Evolutionary conservation across 257 asterid species (phyloP).

Genomic region (Penstemon davidsonii): DNA sequence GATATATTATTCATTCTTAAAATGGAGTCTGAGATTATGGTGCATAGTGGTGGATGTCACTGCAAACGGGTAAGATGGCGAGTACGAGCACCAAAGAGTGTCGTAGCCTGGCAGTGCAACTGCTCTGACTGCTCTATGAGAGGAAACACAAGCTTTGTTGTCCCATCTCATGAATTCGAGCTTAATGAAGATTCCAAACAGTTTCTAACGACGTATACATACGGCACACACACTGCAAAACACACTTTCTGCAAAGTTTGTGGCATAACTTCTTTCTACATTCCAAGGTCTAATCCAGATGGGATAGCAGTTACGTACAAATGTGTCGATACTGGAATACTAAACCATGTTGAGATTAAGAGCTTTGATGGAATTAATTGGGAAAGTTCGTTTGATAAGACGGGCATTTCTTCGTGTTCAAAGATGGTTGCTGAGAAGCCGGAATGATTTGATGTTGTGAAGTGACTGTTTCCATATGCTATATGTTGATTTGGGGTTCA

Average conservation of each 20-base stretch:
- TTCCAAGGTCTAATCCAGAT: constrained; percentile 83
- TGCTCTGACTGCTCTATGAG: constrained; percentile 87
- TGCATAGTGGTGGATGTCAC: constrained; percentile 87
- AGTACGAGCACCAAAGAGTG: constrained; percentile 57
- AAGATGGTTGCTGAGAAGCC: constrained; percentile 25
- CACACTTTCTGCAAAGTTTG: constrained; percentile 85
- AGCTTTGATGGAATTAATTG: constrained; percentile 66
- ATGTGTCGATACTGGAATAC: constrained; percentile 73
- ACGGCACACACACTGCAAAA: constrained; percentile 79
- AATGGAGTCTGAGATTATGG: constrained; percentile 48
- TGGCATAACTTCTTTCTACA: constrained; percentile 84
- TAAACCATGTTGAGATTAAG: constrained; percentile 67
- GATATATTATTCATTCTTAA: neutral
- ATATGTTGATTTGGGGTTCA: no score
- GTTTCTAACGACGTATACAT: constrained; percentile 72
- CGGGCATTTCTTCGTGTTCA: constrained; percentile 55
- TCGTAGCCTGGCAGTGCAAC: constrained; percentile 76
- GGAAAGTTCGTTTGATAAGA: constrained; percentile 50
- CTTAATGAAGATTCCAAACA: constrained; percentile 63
- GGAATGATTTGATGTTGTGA: no score
- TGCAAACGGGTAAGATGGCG: constrained; percentile 73
- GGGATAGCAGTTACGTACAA: constrained; percentile 55
- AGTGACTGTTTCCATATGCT: no score
- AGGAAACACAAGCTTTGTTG: constrained; percentile 66
- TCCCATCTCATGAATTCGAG: constrained; percentile 65